A percentile compares a stretch with the other conserved stretches of the same genome.
Conservation (phyloP, 805 yeast species). For the Zygosaccharomyces bisporus region DNA sequence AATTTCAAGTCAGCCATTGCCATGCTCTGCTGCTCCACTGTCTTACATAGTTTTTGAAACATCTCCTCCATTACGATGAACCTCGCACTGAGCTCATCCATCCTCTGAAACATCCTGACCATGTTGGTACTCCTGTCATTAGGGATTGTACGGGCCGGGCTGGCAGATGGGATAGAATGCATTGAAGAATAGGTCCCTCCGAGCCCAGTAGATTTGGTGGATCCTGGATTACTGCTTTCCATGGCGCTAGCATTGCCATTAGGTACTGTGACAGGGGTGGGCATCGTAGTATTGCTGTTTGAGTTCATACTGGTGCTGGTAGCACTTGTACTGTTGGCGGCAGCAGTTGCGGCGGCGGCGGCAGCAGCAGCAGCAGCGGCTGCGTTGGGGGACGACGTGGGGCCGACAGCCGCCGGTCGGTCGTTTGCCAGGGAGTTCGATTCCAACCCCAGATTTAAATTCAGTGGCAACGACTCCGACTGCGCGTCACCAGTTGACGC, state of each 20-base stretch:
- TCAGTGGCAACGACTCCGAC: slow-evolving; percentile 11
- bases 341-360: slow-evolving; percentile 8
- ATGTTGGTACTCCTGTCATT: slow-evolving; percentile 15
- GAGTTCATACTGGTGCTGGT: slow-evolving; percentile 8
- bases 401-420: slow-evolving; percentile 7
- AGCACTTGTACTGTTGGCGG: neutral
- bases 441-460: slow-evolving; percentile 12
- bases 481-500: neutral
- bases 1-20: slow-evolving; percentile 15
- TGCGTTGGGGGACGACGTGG: slow-evolving; percentile 5
- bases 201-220: slow-evolving; percentile 12
- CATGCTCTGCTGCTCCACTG: slow-evolving; percentile 24
- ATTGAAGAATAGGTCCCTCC: slow-evolving; percentile 11
- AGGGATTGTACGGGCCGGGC: slow-evolving; percentile 13
- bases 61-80: slow-evolving; percentile 33
- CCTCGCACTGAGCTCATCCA: slow-evolving; percentile 34
- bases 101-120: slow-evolving; percentile 31
- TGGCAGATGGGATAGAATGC: slow-evolving; percentile 10
- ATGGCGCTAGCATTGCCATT: slow-evolving; percentile 9
- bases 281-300: slow-evolving; percentile 11
- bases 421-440: slow-evolving; percentile 7
- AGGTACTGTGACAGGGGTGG: slow-evolving; percentile 14
- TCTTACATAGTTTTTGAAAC: slow-evolving; percentile 25
- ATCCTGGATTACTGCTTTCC: slow-evolving; percentile 14
- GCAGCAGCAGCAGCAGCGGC: slow-evolving; percentile 8